These are phyloP conservation scores for Sporisorium sorghi DNA, from an alignment of 1,284 basidiomycete genomes.

Conservation along the genomic window DNA sequence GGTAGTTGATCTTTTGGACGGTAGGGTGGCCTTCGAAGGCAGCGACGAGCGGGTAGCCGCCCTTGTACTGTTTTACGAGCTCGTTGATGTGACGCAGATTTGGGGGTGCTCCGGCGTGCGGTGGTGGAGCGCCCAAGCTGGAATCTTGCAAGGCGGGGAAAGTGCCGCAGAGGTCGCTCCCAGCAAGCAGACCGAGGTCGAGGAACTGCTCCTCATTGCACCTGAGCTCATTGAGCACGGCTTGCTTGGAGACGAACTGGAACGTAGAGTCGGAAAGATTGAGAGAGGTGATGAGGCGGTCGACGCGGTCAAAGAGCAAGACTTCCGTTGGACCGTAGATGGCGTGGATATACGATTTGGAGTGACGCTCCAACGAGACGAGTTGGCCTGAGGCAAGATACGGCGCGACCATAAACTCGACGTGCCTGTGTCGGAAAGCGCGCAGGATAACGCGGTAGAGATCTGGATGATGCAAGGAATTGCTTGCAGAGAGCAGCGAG, in stretches of 20 bases:
- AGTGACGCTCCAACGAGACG: slow-evolving; percentile 92
- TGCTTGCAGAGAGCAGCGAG: slow-evolving; percentile 81
- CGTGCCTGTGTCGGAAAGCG: slow-evolving; percentile 92
- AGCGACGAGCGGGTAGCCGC: slow-evolving; percentile 58
- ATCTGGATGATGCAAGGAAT: slow-evolving; percentile 76
- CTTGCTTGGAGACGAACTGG: slow-evolving; percentile 84
- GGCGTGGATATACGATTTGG: slow-evolving; percentile 92
- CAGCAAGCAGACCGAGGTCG: slow-evolving; percentile 90
- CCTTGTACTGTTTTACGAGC: slow-evolving; percentile 61
- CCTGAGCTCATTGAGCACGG: slow-evolving; percentile 80
- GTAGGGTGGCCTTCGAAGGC: slow-evolving; percentile 73
- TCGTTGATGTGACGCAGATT: slow-evolving; percentile 71
- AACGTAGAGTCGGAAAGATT: slow-evolving; percentile 72
- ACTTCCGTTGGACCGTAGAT: slow-evolving; percentile 91
- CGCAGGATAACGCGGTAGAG: slow-evolving; percentile 90
- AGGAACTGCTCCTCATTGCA: slow-evolving; percentile 91
- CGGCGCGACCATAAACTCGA: slow-evolving; percentile 95
- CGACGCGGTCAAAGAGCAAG: slow-evolving; percentile 85
- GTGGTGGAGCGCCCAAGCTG: slow-evolving; percentile 61
- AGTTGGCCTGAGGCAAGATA: slow-evolving; percentile 92
- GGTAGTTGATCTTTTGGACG: slow-evolving; percentile 81
- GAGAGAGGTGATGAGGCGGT: slow-evolving; percentile 90
- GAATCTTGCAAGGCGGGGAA: slow-evolving; percentile 79
- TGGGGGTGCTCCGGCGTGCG: slow-evolving; percentile 42
- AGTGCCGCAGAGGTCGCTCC: slow-evolving; percentile 85